Evolutionary conservation across 768 basidiomycete genomes (phyloP), one percentile per base, ranked within the genome.

Genomic region (Tephrocybe sp.): DNA sequence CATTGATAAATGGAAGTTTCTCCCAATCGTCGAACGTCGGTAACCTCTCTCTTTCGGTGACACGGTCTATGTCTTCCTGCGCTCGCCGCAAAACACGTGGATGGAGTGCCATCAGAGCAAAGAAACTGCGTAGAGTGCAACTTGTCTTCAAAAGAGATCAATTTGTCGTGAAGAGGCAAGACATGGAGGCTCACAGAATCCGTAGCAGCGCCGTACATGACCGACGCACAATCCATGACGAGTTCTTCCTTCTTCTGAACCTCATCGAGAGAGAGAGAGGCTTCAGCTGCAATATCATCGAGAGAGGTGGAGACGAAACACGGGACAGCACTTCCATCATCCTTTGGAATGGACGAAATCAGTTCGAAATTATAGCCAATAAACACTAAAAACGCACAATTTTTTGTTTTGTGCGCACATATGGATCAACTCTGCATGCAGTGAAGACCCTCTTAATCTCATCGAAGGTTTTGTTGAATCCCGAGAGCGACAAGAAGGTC

Each of bases 11-110:
- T 0, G 57, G 57, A 36, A 58, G 57, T 25, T 37, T 33, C 19
- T 55, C 54, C 50, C 50, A 55, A 45, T 58, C 57, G 34, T 55
- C 57, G 42, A 58, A 55, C 4, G 54, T 55, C n/a, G 57, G 57
- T 36, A 58, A 19, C 22, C 57, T 52, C 24, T 55, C 57, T 16
- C 49, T 39, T 18, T 43, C 53, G 16, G 54, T 55, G 31, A 55
- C 40, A n/a, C 33, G 33, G 24, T 55, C 40, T 37, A 55, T 37
- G 13, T 47, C 45, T 43, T 47, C 50, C 21, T 55, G 54, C 11
- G 54, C 54, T 31, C 37, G 38, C n/a, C 42, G 25, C 42, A 55
- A 31, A 11, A 55, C 50, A 15, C n/a, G 45, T 42, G 51, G 51
- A 24, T 52, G 45, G 25, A 52, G 51, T 19, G 51, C 18, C 40